These are phyloP conservation scores for Immersiella caudata DNA, from an alignment of 495 filamentous ascomycete genomes.

Conservation along the genomic window DNA sequence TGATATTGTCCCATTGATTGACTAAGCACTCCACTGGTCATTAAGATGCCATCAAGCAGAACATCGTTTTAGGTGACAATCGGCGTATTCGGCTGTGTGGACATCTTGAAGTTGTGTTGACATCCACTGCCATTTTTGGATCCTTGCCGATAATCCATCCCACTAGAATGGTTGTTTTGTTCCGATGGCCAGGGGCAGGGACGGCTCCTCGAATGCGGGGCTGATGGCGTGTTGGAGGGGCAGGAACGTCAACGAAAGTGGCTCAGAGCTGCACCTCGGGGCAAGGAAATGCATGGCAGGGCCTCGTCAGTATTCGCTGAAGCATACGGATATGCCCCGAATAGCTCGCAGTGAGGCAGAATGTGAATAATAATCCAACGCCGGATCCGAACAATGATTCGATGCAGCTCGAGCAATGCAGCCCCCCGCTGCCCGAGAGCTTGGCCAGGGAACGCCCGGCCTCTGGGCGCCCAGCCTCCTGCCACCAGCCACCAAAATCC, in stretches of 20 bases:
- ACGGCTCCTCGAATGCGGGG: slow-evolving; percentile 2
- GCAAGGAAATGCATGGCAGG: not conserved
- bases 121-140: not conserved
- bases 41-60: too few relatives aligned
- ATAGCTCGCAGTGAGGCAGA: not conserved
- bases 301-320: not conserved
- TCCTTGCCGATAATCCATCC: slow-evolving; percentile 1
- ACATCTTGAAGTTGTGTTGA: not conserved
- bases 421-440: not conserved
- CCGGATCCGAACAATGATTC: not conserved
- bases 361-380: not conserved
- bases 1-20: too few relatives aligned
- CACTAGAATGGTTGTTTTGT: not conserved
- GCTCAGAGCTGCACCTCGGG: slow-evolving; percentile 12
- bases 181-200: slow-evolving; percentile 8
- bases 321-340: not conserved
- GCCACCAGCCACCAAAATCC: slow-evolving; percentile 15
- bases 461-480: slow-evolving; percentile 16
- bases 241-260: slow-evolving; percentile 14
- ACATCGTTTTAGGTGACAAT: too few relatives aligned
- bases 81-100: too few relatives aligned
- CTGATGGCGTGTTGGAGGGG: not conserved
- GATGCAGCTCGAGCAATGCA: not conserved
- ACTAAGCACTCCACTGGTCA: too few relatives aligned
- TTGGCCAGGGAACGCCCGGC: not conserved